Evolutionary conservation across 495 filamentous ascomycete species (phyloP).

Genomic region (Penicillium cosmopolitanum): DNA sequence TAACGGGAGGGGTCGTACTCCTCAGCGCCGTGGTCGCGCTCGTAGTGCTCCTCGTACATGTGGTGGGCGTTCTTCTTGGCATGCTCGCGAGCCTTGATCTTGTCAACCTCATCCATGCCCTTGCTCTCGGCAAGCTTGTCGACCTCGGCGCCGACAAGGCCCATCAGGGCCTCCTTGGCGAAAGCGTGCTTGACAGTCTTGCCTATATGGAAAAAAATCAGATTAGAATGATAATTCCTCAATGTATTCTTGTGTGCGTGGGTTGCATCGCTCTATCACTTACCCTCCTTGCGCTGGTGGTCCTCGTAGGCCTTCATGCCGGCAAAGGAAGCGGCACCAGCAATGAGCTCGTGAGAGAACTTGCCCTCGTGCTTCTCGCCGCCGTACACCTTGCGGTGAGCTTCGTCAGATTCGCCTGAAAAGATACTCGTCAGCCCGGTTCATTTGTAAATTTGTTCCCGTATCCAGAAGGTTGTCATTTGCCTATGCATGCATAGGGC

Average conservation of each 20-base stretch:
- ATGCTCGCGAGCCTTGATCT: slow-evolving; percentile 65
- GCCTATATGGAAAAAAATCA: slow-evolving; percentile 46
- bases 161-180: slow-evolving; percentile 77
- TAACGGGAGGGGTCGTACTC: slow-evolving; percentile 50
- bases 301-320: slow-evolving; percentile 83
- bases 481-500: slow-evolving; percentile 12
- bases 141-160: slow-evolving; percentile 71
- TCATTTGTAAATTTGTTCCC: slow-evolving; percentile 3
- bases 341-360: slow-evolving; percentile 73
- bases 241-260: background rate
- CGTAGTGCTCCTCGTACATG: slow-evolving; percentile 67
- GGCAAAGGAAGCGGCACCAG: slow-evolving; percentile 77
- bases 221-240: background rate
- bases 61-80: slow-evolving; percentile 66
- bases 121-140: slow-evolving; percentile 82
- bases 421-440: slow-evolving; percentile 9
- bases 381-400: slow-evolving; percentile 66
- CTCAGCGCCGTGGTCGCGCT: slow-evolving; percentile 40
- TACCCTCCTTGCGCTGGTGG: slow-evolving; percentile 72
- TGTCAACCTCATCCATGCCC: slow-evolving; percentile 71
- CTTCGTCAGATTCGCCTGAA: slow-evolving; percentile 51
- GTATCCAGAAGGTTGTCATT: slow-evolving; percentile 1
- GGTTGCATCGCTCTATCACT: slow-evolving; percentile 13
- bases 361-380: slow-evolving; percentile 58
- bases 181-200: slow-evolving; percentile 70